Base-by-base conservation (phyloP, 1,284 basidiomycete species). In the Papiliotrema nemorosa region DNA sequence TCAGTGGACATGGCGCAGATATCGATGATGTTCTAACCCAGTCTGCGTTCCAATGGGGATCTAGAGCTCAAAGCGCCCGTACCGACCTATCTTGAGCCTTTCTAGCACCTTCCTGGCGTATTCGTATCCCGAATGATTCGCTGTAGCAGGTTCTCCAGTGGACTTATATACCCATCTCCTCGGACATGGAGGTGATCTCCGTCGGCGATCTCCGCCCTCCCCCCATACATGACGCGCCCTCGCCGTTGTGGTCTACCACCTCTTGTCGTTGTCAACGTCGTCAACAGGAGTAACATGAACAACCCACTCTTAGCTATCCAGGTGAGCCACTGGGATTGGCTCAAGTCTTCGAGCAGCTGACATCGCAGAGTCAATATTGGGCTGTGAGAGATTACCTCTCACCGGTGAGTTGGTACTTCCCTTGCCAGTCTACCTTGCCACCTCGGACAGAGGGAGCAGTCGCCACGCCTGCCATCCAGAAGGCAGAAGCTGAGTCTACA, bases 311-410 rank as follows among this genome's bases (percentile, higher is more conserved):
- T 76, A 38, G 68, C 74, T 31, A 70, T 76, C 33, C 75, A 76
- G 62, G 75, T 75, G 45, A 50, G 41, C 21, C 21, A 26, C 2
- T 13, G 21, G 13, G 10, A 37, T 4, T 22, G n/a, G 4, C 26
- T 6, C n/a, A 13, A 42, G 14, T 13, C 14, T 33, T 18, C 10
- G 22, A 2, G 34, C 5, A 16, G n/a, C 39, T 37, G 25, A 37
- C 21, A 25, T 2, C 25, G 49, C 41, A 86, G 83, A 84, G 86
- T 78, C 90, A 94, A 79, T 90, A 88, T 75, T 96, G 90, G 86
- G 88, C 90, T 12, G 87, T 97, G 55, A 84, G 94, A 64, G 94
- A 97, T 74, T 96, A 96, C 74, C 85, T 98, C 54, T 90, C 90
- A 55, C 94, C 94, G 5, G 91, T 92, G 73, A 42, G 73, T 63